Evolutionary conservation across 116 monocot species (phyloP), one percentile per base, ranked within the genome.

Genomic region (Posidonia oceanica): DNA sequence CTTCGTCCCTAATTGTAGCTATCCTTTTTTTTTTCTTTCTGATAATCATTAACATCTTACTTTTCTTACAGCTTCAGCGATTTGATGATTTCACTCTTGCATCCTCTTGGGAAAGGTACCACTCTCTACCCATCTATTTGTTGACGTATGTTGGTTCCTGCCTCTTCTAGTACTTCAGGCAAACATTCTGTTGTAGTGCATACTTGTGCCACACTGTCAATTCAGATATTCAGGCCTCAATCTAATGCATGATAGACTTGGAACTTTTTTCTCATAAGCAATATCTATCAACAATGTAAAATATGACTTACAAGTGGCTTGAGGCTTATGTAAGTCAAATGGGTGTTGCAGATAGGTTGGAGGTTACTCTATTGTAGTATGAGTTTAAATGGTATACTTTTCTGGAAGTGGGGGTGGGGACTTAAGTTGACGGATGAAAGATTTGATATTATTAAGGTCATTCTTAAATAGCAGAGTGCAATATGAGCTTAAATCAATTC

Each of bases 41-140:
- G 18, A 60, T 60, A 16, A 56, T 42, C 3, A 15, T 4, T 51
- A 68, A 8, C 12, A 14, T 48, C 7, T 48, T 48, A 59, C 37
- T 39, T n/a, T 59, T 65, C 15, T 65, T 18, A 21, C 84, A 95
- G 95, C 55, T 91, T 60, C 87, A 97, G 74, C 80, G 83, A 53
- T 97, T 93, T 79, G 88, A 93, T 77, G 93, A 88, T 82, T 93
- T 88, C 69, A 93, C 93, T 3, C 73, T 93, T 71, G 96, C 96
- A 52, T 97, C 96, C 74, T 84, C 91, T 72, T 97, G 91, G 96
- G 96, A 97, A 79, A 97, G 96, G 96, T 97, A 74, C 11, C 37
- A 13, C 37, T 66, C 55, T 74, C 56, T 57, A 15, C 15, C 56
- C 44, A 41, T 21, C 39, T 36, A n/a, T 63, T 2, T 37, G 18